A percentile compares a stretch with the other conserved stretches of the same genome.
Evolutionary conservation across 345 rosid genomes (phyloP).

Genomic region (Boechera retrofracta): DNA sequence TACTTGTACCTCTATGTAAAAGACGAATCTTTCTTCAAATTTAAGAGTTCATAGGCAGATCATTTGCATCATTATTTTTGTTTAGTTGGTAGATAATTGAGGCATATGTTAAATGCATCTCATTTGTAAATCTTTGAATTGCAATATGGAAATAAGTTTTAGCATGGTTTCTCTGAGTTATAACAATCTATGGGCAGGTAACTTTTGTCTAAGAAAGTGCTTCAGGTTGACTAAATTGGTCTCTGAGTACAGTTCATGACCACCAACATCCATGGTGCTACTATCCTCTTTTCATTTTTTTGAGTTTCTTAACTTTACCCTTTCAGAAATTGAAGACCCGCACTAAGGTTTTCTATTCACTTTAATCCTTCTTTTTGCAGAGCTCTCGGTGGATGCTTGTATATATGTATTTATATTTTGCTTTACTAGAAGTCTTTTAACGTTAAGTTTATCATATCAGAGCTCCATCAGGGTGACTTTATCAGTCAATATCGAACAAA

Average conservation of each 20-base stretch:
- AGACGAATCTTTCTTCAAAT: neutral
- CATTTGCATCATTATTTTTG: conserved; percentile 24
- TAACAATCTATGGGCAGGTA: conserved; percentile 23
- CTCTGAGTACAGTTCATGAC: conserved; percentile 3
- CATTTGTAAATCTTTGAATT: neutral
- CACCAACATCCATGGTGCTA: conserved; percentile 6
- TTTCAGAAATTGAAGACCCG: neutral
- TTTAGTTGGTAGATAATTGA: neutral
- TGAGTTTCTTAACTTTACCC: neutral
- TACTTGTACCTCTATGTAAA: neutral
- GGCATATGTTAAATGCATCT: neutral
- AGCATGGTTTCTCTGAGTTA: neutral
- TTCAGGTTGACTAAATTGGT: conserved; percentile 3
- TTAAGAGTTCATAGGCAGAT: neutral
- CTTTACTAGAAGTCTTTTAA: neutral
- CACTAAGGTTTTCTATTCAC: conserved; percentile 38
- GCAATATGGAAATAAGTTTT: neutral
- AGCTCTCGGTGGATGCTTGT: conserved; percentile 40
- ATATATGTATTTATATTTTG: conserved; percentile 1
- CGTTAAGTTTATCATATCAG: neutral
- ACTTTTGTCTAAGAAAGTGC: neutral
- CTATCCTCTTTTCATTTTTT: conserved; percentile 16
- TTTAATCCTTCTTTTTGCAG: conserved; percentile 41
- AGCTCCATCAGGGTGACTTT: conserved; percentile 1
- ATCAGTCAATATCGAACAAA: neutral